Percentiles rank a stretch among this genome's conserved stretches.
Evolutionary conservation across 2,329 filamentous ascomycete genomes (phyloP).

Genomic region (Dactylellina leptospora): DNA sequence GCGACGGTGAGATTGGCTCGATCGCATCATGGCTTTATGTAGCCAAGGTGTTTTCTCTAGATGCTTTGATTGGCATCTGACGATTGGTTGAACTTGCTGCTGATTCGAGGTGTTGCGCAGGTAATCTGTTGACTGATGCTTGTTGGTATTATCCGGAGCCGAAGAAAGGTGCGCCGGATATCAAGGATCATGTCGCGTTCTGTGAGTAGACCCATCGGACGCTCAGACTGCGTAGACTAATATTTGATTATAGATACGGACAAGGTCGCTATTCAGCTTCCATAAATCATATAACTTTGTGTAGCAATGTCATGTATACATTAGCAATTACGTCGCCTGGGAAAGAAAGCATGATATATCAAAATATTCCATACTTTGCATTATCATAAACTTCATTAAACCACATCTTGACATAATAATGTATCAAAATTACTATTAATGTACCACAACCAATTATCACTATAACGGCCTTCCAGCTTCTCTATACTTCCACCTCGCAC

Average conservation of each 20-base stretch:
- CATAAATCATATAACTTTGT: too few species aligned
- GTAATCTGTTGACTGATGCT: conserved; percentile 60
- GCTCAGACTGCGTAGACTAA: background rate
- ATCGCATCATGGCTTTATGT: too few species aligned
- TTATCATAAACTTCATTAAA: background rate
- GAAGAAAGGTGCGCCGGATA: conserved; percentile 63
- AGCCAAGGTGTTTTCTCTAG: too few species aligned
- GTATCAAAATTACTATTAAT: too few species aligned
- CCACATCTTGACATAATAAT: too few species aligned
- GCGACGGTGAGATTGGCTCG: conserved; percentile 61
- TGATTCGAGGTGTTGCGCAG: conserved; percentile 60
- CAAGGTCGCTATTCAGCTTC: background rate
- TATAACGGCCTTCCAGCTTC: too few species aligned
- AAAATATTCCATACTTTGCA: background rate
- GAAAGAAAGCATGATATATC: background rate
- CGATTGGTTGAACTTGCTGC: too few species aligned
- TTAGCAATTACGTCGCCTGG: too few species aligned
- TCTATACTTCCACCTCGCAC: conserved; percentile 23
- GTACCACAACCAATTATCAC: too few species aligned
- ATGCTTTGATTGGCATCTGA: too few species aligned
- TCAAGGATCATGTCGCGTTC: conserved; percentile 68
- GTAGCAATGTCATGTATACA: too few species aligned
- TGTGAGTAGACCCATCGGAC: conserved; percentile 61
- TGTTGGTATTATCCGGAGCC: conserved; percentile 69
- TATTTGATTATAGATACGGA: background rate